These are phyloP conservation scores for Floccularia luteovirens DNA, from an alignment of 768 basidiomycete genomes.

Conservation along the genomic window DNA sequence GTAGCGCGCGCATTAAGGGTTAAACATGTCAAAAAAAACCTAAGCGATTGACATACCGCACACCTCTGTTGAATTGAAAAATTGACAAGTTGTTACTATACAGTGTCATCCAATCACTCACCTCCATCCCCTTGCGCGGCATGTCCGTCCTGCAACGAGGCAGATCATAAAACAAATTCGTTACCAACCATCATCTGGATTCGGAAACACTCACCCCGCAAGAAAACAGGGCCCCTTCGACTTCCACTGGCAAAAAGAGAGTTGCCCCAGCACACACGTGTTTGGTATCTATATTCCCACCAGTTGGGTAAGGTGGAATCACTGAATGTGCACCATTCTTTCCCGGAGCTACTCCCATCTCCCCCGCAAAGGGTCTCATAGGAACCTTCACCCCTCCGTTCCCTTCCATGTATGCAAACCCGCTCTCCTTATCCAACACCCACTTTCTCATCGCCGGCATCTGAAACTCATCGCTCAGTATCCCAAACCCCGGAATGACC, in stretches of 20 bases:
- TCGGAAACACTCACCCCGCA: slow-evolving; percentile 37
- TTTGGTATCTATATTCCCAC: slow-evolving; percentile 56
- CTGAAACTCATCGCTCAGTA: slow-evolving; percentile 47
- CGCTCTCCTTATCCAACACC: slow-evolving; percentile 31
- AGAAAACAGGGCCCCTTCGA: slow-evolving; percentile 52
- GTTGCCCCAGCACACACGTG: slow-evolving; percentile 49
- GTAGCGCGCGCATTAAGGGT: no score
- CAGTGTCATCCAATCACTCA: slow-evolving; percentile 15
- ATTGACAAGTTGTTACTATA: not conserved
- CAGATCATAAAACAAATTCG: not conserved
- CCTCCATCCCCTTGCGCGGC: slow-evolving; percentile 65
- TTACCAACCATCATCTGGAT: not conserved
- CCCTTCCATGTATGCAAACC: slow-evolving; percentile 45
- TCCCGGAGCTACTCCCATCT: slow-evolving; percentile 55
- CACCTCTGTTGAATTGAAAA: slow-evolving; percentile 34
- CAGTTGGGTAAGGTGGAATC: slow-evolving; percentile 55
- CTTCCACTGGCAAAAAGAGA: slow-evolving; percentile 50
- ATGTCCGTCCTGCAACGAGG: slow-evolving; percentile 44
- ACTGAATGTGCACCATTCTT: slow-evolving; percentile 46
- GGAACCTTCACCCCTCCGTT: slow-evolving; percentile 40
- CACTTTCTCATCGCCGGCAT: slow-evolving; percentile 48
- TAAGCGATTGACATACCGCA: slow-evolving; percentile 37
- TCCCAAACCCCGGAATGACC: slow-evolving; percentile 50
- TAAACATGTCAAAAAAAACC: not conserved
- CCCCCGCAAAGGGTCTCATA: slow-evolving; percentile 50